Base-by-base conservation (phyloP, 352 stramenopile genomes). In the Thalassiosira sp. region DNA sequence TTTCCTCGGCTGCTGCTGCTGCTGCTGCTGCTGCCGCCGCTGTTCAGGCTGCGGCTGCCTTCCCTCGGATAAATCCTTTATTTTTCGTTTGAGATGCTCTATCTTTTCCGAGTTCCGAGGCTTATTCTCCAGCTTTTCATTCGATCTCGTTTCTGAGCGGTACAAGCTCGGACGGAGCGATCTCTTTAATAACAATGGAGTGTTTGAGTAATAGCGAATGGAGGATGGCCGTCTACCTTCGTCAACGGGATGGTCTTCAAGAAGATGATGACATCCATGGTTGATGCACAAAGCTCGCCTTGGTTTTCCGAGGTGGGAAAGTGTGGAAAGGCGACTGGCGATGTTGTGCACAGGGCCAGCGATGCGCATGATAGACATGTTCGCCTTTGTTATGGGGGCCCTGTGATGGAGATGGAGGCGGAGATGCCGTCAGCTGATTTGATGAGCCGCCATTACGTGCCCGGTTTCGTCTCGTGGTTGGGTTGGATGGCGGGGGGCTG, bases 181-280 rank as follows among this genome's bases (percentile, higher is more conserved):
- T 45, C 31, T 22, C 0, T 49, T 62, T 13, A 22, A 49, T 28
- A 31, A 35, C 15, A 40, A 52, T 52, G 54, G 28, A 31, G 35
- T 51, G 18, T 35, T 63, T 7, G 54, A 63, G 54, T 49, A 46
- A 18, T 45, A 3, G 18, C 54, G 33, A 49, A 46, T 48, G 13
- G 33, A 52, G 10, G 54, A 63, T 33, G 13, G 6, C 24, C 6
- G 0, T 16, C 51, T 13, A 59, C 5, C 25, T 27, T 24, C 20
- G 24, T 58, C 22, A 45, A n/a, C 16, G 3, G 10, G 3, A 13
- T 6, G 2, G 10, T 45, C 35, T 6, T 16, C 35, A 15, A 45
- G 35, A 16, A 15, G 31, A 10, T 10, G 8, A 3, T 8, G 3
- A 37, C 31, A 3, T 10, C 35, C 35, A 45, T 6, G 16, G 35